A percentile compares a stretch with the other conserved stretches of the same genome.
Evolutionary conservation across 495 filamentous ascomycete species (phyloP).

Genomic region (Hyaloscypha finlandica): DNA sequence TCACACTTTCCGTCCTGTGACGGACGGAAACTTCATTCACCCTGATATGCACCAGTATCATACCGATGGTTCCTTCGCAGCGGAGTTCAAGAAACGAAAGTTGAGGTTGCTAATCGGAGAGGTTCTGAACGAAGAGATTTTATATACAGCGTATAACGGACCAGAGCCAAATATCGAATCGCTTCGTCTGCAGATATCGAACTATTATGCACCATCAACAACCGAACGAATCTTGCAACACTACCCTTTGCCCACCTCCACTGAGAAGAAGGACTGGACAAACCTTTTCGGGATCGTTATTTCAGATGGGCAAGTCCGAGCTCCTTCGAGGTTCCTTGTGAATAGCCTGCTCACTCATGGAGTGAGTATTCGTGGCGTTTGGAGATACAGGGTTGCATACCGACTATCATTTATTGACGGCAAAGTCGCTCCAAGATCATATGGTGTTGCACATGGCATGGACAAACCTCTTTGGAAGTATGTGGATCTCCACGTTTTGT

Average conservation of each 20-base stretch:
- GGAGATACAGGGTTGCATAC: slow-evolving; percentile 13
- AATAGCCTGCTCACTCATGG: slow-evolving; percentile 4
- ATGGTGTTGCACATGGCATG: slow-evolving; percentile 12
- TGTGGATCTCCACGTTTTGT: not conserved
- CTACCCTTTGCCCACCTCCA: not conserved
- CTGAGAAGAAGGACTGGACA: slow-evolving; percentile 1
- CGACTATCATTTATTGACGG: slow-evolving; percentile 14
- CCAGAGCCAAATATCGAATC: slow-evolving; percentile 13
- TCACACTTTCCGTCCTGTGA: slow-evolving; percentile 11
- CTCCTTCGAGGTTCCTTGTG: slow-evolving; percentile 10
- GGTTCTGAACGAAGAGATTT: slow-evolving; percentile 11
- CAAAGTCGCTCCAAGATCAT: not conserved
- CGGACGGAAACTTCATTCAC: slow-evolving; percentile 5
- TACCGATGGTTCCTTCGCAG: slow-evolving; percentile 5
- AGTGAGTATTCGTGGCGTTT: not conserved
- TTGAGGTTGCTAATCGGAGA: slow-evolving; percentile 9
- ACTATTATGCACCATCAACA: slow-evolving; percentile 13
- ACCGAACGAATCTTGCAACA: slow-evolving; percentile 7
- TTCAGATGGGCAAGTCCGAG: slow-evolving; percentile 18
- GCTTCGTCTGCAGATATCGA: not conserved
- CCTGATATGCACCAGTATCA: slow-evolving; percentile 5
- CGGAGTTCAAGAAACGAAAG: slow-evolving; percentile 10
- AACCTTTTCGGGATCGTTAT: slow-evolving; percentile 10
- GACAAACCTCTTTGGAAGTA: slow-evolving; percentile 19
- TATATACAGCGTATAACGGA: slow-evolving; percentile 9